Conservation (phyloP, 257 asterid species). For the Ehretia macrophylla region DNA sequence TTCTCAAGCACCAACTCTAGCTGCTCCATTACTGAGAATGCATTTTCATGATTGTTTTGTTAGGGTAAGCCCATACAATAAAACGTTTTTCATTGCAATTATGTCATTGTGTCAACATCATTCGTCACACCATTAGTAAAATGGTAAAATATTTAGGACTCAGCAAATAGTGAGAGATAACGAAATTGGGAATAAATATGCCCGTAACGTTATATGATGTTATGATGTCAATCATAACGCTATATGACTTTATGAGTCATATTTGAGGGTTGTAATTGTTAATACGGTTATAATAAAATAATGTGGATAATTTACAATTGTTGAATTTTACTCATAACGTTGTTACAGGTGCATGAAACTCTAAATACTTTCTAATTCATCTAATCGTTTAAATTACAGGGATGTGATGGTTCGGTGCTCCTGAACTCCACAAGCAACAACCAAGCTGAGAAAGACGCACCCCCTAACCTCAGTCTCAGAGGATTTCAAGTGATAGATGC, state of each 20-base stretch:
- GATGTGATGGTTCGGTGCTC: slow-evolving; percentile 26
- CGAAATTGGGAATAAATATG: not conserved
- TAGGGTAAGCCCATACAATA: not conserved
- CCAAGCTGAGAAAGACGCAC: slow-evolving; percentile 13
- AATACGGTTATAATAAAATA: not conserved
- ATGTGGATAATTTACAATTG: no score
- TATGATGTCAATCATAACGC: no score
- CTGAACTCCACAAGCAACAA: slow-evolving; percentile 11
- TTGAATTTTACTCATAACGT: no score
- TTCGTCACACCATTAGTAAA: no score
- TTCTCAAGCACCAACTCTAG: slow-evolving; percentile 14
- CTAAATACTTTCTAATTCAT: no score
- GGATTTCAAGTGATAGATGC: slow-evolving; percentile 19
- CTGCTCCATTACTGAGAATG: slow-evolving; percentile 11
- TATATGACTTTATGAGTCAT: no score
- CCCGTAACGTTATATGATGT: no score
- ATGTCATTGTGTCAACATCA: no score
- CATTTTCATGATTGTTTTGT: slow-evolving; percentile 12
- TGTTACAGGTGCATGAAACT: no score
- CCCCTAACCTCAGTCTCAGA: slow-evolving; percentile 10
- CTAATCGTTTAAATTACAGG: slow-evolving; percentile 2
- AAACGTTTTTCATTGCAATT: no score
- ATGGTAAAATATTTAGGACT: no score
- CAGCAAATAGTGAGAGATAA: no score
- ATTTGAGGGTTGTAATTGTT: not conserved